Evolutionary conservation across 257 asterid species (phyloP).

Genomic region (Lycium barbarum): DNA sequence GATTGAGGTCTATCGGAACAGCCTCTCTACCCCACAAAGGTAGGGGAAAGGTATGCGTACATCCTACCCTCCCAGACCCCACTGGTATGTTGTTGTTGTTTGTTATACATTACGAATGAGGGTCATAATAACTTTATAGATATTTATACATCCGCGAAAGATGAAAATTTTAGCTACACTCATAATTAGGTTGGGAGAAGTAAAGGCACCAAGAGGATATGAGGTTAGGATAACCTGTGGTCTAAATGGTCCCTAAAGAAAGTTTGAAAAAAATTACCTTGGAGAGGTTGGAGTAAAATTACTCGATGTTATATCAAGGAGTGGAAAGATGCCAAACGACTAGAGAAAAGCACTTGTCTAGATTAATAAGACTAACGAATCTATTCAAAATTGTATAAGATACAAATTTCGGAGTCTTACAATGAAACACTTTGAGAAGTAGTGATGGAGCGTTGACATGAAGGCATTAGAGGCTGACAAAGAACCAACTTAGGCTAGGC

Average conservation of each 20-base stretch:
- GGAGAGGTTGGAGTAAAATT: neutral
- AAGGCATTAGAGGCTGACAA: neutral
- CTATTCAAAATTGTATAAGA: neutral
- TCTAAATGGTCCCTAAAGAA: neutral
- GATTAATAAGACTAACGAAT: neutral
- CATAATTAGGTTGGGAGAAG: neutral
- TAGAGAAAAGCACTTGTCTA: slow-evolving; percentile 2
- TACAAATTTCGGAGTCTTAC: neutral
- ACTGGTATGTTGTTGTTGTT: too few relatives aligned
- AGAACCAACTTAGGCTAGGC: neutral
- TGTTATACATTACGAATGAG: neutral
- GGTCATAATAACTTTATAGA: neutral
- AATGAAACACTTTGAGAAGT: neutral
- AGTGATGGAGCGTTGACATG: neutral
- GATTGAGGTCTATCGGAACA: neutral
- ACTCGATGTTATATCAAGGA: neutral
- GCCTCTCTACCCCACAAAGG: too few relatives aligned
- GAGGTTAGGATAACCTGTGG: slow-evolving; percentile 15
- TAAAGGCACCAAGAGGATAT: neutral
- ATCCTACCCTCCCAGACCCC: too few relatives aligned
- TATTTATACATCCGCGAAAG: neutral
- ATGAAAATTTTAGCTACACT: neutral
- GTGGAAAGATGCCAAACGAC: neutral
- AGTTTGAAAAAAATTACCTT: neutral
- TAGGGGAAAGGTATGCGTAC: too few relatives aligned